Conservation (phyloP, 2,329 filamentous ascomycete species). For the Claviceps sp. region DNA sequence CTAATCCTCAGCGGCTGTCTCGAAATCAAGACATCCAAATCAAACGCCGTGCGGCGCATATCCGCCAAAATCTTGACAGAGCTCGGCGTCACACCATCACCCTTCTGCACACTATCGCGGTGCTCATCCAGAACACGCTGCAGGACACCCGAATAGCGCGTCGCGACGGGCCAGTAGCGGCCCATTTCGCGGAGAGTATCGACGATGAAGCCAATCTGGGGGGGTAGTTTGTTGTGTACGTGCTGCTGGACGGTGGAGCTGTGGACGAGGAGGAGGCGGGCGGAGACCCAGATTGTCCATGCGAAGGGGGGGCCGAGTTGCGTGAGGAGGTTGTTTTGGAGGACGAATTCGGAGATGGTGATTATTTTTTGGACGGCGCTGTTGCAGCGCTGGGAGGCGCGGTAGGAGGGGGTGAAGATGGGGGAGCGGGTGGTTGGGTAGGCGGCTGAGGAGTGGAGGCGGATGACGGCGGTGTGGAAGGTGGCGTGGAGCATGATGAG, state of each 20-base stretch:
- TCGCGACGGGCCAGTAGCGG: slow-evolving; percentile 72
- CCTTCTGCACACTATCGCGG: slow-evolving; percentile 60
- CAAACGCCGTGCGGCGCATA: slow-evolving; percentile 82
- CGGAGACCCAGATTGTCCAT: slow-evolving; percentile 85
- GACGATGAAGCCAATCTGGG: slow-evolving; percentile 70
- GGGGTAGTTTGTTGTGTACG: slow-evolving; percentile 53
- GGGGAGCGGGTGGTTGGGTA: slow-evolving; percentile 81
- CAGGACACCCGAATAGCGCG: slow-evolving; percentile 66
- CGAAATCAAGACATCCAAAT: slow-evolving; percentile 80
- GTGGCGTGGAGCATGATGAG: slow-evolving; percentile 89
- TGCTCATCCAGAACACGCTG: slow-evolving; percentile 79
- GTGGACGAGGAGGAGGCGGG: slow-evolving; percentile 75
- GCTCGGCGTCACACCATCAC: slow-evolving; percentile 63
- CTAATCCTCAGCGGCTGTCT: slow-evolving; percentile 47
- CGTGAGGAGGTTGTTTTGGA: slow-evolving; percentile 57
- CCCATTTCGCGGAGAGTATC: slow-evolving; percentile 72
- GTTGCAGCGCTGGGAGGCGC: slow-evolving; percentile 70
- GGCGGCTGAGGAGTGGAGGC: slow-evolving; percentile 80
- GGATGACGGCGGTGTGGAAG: slow-evolving; percentile 80
- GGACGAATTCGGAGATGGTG: slow-evolving; percentile 64
- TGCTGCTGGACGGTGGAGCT: slow-evolving; percentile 64
- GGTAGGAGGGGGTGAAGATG: slow-evolving; percentile 81
- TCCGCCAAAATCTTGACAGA: slow-evolving; percentile 80
- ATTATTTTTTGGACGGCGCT: slow-evolving; percentile 73
- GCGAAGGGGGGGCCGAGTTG: slow-evolving; percentile 84